phyloP scores from a whole-genome alignment of 495 filamentous ascomycete species.

The Aspergillus heteromorphus region DNA sequence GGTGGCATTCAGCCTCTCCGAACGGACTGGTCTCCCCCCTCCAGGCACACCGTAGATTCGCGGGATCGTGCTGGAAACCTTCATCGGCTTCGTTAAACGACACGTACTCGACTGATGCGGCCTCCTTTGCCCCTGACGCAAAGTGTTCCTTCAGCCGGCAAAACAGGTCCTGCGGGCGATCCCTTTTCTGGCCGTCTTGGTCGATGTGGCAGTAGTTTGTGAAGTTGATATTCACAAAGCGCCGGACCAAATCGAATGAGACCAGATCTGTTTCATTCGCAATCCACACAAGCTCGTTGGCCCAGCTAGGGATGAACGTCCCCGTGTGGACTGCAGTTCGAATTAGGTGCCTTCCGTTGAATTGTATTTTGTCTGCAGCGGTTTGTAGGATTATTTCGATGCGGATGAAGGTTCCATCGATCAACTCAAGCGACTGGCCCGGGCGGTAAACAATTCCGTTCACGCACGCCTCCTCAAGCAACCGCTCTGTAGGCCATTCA shows the following conservation, averaged over 20 bases:
- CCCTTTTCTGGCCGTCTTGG: neutral
- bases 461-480: conserved; percentile 10
- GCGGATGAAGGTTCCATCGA: conserved; percentile 16
- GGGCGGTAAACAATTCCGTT: conserved; percentile 17
- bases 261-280: conserved; percentile 14
- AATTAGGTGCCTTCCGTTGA: conserved; percentile 19
- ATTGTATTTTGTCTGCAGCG: conserved; percentile 5
- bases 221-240: conserved; percentile 23
- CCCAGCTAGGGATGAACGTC: conserved; percentile 17
- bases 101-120: conserved; percentile 26
- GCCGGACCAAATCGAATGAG: conserved; percentile 15
- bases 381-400: conserved; percentile 12
- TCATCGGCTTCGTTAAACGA: conserved; percentile 22
- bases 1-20: conserved; percentile 12
- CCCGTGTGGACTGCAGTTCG: conserved; percentile 3
- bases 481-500: neutral
- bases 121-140: conserved; percentile 4
- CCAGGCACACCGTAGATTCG: conserved; percentile 25
- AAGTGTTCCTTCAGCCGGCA: conserved; percentile 27
- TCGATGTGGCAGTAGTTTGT: conserved; percentile 24
- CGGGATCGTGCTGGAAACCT: conserved; percentile 1
- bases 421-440: conserved; percentile 21
- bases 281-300: conserved; percentile 26
- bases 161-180: conserved; percentile 9
- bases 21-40: conserved; percentile 26